phyloP scores from a whole-genome alignment of 2,329 filamentous ascomycete species.

The Biscogniauxia mediterranea region DNA sequence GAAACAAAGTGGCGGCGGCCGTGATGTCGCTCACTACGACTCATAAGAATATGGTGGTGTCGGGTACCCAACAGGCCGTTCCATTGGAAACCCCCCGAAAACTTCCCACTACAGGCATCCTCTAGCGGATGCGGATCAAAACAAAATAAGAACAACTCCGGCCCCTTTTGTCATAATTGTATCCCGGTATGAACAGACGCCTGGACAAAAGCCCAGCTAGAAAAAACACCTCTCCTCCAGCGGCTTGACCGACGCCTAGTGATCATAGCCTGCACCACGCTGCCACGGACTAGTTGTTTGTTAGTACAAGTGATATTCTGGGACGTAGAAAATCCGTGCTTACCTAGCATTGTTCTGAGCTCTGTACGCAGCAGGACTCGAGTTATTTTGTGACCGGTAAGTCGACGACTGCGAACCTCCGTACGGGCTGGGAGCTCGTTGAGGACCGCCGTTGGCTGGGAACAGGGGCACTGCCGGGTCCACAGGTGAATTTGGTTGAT shows the following conservation, averaged over 20 bases:
- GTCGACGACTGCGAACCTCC: slow-evolving; percentile 31
- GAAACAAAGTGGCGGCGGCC: slow-evolving; percentile 10
- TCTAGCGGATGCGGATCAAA: slow-evolving; percentile 30
- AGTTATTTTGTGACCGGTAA: slow-evolving; percentile 40
- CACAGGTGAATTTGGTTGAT: slow-evolving; percentile 44
- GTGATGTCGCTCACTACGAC: slow-evolving; percentile 3
- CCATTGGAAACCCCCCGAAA: slow-evolving; percentile 17
- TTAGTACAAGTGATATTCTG: slow-evolving; percentile 21
- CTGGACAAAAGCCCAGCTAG: slow-evolving; percentile 22
- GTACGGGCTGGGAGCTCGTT: slow-evolving; percentile 31
- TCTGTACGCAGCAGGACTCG: slow-evolving; percentile 40
- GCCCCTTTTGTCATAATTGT: slow-evolving; percentile 30
- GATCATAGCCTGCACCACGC: slow-evolving; percentile 55
- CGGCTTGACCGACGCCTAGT: slow-evolving; percentile 33
- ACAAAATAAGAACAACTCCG: slow-evolving; percentile 26
- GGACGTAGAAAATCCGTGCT: slow-evolving; percentile 19
- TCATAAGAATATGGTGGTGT: slow-evolving; percentile 1
- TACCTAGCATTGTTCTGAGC: slow-evolving; percentile 47
- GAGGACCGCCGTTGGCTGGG: slow-evolving; percentile 36
- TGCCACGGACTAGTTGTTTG: slow-evolving; percentile 49
- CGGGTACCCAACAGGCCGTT: slow-evolving; percentile 13
- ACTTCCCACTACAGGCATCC: slow-evolving; percentile 20
- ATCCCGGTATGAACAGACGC: slow-evolving; percentile 28
- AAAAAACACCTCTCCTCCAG: slow-evolving; percentile 25
- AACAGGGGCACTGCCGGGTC: slow-evolving; percentile 52